Evolutionary conservation across 2,329 filamentous ascomycete genomes (phyloP).

Genomic region (Clathrospora elynae): DNA sequence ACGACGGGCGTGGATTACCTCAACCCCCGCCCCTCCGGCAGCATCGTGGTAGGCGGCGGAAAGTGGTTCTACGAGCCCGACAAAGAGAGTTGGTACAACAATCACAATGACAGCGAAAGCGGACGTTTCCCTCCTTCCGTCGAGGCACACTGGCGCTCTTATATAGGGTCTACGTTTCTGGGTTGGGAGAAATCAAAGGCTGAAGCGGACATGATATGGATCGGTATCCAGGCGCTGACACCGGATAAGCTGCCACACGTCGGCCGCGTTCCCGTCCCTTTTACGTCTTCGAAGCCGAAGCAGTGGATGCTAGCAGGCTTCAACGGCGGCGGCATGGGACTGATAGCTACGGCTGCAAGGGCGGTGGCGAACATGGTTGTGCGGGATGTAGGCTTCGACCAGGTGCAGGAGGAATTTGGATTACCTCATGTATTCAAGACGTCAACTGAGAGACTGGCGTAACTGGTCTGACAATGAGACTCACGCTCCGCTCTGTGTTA

Average conservation of each 20-base stretch:
- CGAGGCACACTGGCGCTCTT: conserved; percentile 53
- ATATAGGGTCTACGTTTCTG: conserved; percentile 56
- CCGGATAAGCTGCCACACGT: conserved; percentile 53
- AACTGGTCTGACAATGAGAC: not conserved
- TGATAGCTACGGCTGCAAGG: conserved; percentile 51
- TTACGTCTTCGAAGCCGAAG: too few species aligned
- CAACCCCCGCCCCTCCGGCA: conserved; percentile 16
- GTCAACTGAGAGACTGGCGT: too few species aligned
- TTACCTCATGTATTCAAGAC: too few species aligned
- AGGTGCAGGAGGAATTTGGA: conserved; percentile 35
- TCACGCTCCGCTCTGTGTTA: conserved; percentile 30
- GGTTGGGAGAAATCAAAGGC: conserved; percentile 57
- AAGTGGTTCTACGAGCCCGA: conserved; percentile 43
- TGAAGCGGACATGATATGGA: conserved; percentile 50
- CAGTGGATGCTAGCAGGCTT: conserved; percentile 58
- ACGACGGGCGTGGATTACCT: conserved; percentile 18
- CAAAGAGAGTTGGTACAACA: conserved; percentile 53
- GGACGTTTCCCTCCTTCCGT: conserved; percentile 52
- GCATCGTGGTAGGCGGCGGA: conserved; percentile 44
- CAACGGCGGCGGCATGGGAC: conserved; percentile 59
- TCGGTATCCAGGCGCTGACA: conserved; percentile 50
- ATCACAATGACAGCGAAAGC: conserved; percentile 53
- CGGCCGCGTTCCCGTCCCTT: conserved; percentile 51
- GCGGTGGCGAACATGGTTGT: conserved; percentile 52
- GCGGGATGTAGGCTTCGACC: conserved; percentile 36